phyloP scores from a whole-genome alignment of 768 basidiomycete species.

The Lactarius trivialis region DNA sequence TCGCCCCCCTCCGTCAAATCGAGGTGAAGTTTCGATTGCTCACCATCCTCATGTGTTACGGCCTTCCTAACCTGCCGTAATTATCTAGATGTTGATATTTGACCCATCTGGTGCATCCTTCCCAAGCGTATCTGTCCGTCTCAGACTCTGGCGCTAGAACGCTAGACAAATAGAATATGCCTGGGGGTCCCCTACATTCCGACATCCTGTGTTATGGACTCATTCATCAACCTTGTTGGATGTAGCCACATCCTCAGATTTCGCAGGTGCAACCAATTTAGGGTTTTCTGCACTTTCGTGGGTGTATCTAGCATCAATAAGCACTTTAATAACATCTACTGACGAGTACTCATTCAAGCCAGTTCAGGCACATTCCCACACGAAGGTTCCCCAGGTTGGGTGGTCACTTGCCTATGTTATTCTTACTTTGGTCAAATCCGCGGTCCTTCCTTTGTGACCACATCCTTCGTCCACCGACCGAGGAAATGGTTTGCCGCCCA shows the following conservation, averaged over 20 bases:
- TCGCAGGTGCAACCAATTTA: background rate
- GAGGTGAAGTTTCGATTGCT: background rate
- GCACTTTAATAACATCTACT: background rate
- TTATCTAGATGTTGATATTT: background rate
- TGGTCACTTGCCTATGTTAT: background rate
- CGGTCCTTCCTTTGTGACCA: background rate
- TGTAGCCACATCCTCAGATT: too few species aligned
- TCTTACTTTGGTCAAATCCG: background rate
- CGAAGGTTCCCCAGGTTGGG: background rate
- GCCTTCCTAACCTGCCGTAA: background rate
- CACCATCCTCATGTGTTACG: background rate
- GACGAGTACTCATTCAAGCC: background rate
- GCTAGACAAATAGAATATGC: background rate
- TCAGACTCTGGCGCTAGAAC: background rate
- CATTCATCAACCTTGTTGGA: background rate
- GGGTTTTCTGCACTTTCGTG: background rate
- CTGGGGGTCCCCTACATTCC: background rate
- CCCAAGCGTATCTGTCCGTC: background rate
- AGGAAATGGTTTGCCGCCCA: background rate
- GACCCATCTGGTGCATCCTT: background rate
- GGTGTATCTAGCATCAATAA: background rate
- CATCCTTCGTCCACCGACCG: background rate
- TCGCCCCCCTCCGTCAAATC: background rate
- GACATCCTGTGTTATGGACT: background rate
- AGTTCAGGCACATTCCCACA: background rate